Evolutionary conservation across 1,284 basidiomycete genomes (phyloP), one percentile per base, ranked within the genome.

Genomic region (Boletellus deceptivus): DNA sequence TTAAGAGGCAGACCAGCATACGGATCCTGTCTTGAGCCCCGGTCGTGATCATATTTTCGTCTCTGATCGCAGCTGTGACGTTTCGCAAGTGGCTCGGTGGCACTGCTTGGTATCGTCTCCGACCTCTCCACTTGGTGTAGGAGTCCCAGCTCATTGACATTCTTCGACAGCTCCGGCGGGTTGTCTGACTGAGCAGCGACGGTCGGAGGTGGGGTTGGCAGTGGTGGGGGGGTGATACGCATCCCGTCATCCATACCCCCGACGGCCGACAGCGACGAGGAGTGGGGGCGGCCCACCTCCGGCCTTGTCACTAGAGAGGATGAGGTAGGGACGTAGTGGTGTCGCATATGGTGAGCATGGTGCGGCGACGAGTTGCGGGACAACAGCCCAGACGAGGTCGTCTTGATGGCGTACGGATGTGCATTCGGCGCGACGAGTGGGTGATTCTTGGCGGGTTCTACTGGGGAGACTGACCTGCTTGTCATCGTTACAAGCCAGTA

Each of bases 341-440:
- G 67, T 36, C 54, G 58, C 27, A 51, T 46, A 37, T 59, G 45
- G 17, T 57, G 55, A 20, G 59, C 43, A 27, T 64, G 43, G 38
- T 70, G 64, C 11, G 67, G 62, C 4, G 69, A 64, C 10, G 64
- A 63, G 46, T 58, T 73, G 20, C 72, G 62, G 18, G 72, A 71
- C 36, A 74, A 51, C 24, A 72, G 35, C 6, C 59, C 73, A 13
- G 71, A 68, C 6, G 72, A 71, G 0, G 72, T 73, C 6, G 70
- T 73, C 54, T 69, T 72, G 40, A 72, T 60, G 14, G 69, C 62
- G 49, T 73, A 74, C 4, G 70, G 70, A 52, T 74, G 72, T 6
- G 67, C 58, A 24, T 71, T 70, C 9, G 61, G 59, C 33, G 48
- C 56, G 25, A 69, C 37, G 35, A 43, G 34, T n/a, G 62, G 50